Percentiles rank a stretch among this genome's conserved stretches.
These are phyloP conservation scores for Cadophora luteo-olivacea DNA, from an alignment of 2,329 filamentous ascomycete species.

Conservation along the genomic window DNA sequence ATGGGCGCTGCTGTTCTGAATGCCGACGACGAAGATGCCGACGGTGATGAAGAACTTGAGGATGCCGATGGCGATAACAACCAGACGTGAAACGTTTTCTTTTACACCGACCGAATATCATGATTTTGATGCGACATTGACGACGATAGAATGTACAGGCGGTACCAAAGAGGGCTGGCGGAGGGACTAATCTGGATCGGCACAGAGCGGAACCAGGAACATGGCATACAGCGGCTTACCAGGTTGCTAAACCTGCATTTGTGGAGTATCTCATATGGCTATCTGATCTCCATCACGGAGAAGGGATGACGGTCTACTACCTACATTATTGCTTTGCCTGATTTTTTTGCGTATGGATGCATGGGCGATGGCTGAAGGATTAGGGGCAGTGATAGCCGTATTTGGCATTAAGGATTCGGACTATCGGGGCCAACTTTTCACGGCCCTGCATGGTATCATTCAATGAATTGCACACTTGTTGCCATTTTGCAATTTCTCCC, in stretches of 20 bases:
- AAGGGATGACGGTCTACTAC: slow-evolving; percentile 5
- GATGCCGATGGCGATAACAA: slow-evolving; percentile 19
- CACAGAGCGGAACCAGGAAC: neutral
- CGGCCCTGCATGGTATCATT: slow-evolving; percentile 2
- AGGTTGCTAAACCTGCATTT: neutral
- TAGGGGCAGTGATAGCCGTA: neutral
- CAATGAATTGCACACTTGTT: neutral
- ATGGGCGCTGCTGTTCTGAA: slow-evolving; percentile 31
- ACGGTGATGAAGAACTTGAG: slow-evolving; percentile 28
- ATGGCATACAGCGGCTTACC: neutral
- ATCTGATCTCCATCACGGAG: slow-evolving; percentile 6
- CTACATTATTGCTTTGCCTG: slow-evolving; percentile 6
- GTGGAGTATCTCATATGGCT: slow-evolving; percentile 8
- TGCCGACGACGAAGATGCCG: slow-evolving; percentile 35
- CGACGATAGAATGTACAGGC: neutral
- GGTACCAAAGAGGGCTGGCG: neutral
- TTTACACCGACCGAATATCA: no score
- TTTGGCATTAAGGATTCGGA: slow-evolving; percentile 1
- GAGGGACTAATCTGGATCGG: neutral
- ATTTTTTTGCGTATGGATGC: neutral
- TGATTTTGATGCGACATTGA: neutral
- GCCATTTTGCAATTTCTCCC: neutral
- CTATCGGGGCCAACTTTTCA: neutral
- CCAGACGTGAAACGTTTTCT: neutral
- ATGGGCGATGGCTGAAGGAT: neutral